Conservation (phyloP, 768 basidiomycete genomes). For the Xanthoconium stramineum region DNA sequence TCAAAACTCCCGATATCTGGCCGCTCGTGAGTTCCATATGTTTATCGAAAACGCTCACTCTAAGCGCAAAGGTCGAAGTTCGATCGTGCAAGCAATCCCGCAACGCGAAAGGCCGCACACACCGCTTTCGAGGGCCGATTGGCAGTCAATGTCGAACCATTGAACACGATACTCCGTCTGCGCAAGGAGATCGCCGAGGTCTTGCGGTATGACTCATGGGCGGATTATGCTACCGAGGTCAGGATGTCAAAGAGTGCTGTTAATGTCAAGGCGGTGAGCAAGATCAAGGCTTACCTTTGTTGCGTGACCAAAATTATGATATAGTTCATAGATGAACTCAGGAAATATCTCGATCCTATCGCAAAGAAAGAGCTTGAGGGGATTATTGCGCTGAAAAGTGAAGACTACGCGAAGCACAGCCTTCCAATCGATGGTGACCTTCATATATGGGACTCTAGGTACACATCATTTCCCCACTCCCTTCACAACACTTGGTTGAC, state of each 20-base stretch:
- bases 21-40: constrained; percentile 52
- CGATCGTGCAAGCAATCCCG: constrained; percentile 68
- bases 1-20: constrained; percentile 79
- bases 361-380: constrained; percentile 62
- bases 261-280: constrained; percentile 50
- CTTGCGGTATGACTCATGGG: constrained; percentile 75
- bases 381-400: constrained; percentile 69
- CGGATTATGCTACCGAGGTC: constrained; percentile 76
- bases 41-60: not conserved
- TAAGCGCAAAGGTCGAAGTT: constrained; percentile 42
- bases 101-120: constrained; percentile 62
- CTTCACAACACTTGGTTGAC: not conserved
- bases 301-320: not conserved
- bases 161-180: constrained; percentile 62
- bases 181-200: constrained; percentile 65
- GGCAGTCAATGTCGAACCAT: constrained; percentile 63
- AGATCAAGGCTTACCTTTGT: not conserved
- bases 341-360: constrained; percentile 66
- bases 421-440: constrained; percentile 66
- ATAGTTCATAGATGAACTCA: constrained; percentile 75
- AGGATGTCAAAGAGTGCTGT: constrained; percentile 77
- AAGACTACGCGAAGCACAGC: constrained; percentile 59
- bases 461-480: constrained; percentile 29
- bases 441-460: constrained; percentile 81
- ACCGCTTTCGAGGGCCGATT: constrained; percentile 67